Conservation (phyloP, 1,284 basidiomycete species). For the Exsudoporus floridanus region DNA sequence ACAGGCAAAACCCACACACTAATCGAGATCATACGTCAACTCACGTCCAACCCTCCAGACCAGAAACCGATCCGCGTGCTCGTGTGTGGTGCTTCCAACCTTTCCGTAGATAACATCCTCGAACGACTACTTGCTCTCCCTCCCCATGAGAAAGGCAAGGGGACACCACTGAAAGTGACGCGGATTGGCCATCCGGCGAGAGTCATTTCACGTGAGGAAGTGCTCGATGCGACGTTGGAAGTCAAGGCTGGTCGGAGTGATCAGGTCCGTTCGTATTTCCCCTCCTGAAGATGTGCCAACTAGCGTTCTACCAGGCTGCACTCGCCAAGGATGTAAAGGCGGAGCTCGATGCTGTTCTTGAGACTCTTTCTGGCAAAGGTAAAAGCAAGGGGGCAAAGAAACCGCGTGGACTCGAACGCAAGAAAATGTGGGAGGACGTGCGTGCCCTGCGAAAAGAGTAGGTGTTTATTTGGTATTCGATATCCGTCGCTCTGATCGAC, state of each 20-base stretch:
- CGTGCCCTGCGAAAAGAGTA: conserved; percentile 89
- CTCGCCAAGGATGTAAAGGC: conserved; percentile 83
- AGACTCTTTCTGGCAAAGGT: conserved; percentile 71
- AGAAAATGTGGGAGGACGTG: conserved; percentile 90
- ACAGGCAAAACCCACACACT: conserved; percentile 94
- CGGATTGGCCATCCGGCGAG: conserved; percentile 92
- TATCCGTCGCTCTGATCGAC: not conserved
- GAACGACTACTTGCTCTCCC: conserved; percentile 74
- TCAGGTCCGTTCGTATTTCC: conserved; percentile 44
- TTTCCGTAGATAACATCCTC: conserved; percentile 90
- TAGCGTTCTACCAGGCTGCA: conserved; percentile 48
- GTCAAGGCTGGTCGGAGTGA: conserved; percentile 80
- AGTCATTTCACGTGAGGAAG: conserved; percentile 69
- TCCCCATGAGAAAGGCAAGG: conserved; percentile 35
- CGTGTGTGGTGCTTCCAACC: conserved; percentile 88
- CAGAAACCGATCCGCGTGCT: conserved; percentile 61
- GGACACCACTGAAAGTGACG: conserved; percentile 60
- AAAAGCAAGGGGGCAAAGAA: conserved; percentile 73
- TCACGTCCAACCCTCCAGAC: conserved; percentile 50
- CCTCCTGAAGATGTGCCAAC: not conserved
- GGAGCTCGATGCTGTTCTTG: conserved; percentile 74
- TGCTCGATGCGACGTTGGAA: conserved; percentile 85
- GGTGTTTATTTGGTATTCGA: conserved; percentile 23
- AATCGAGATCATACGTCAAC: conserved; percentile 85
- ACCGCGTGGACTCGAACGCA: conserved; percentile 75